These are phyloP conservation scores for Roridomyces roridus DNA, from an alignment of 768 basidiomycete genomes.

Conservation along the genomic window DNA sequence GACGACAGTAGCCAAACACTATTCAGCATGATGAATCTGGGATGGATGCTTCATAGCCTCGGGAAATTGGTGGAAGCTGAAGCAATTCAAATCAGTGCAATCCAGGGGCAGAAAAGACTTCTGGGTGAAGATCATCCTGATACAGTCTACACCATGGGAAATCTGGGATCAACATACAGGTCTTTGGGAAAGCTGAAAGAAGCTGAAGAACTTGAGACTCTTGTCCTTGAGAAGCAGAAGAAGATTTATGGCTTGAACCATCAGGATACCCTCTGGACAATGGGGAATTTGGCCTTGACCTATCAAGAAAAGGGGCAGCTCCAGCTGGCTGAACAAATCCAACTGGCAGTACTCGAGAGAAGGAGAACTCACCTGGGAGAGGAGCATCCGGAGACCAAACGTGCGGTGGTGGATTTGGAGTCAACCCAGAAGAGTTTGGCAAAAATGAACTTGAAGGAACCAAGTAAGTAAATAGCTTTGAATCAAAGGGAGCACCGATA, in stretches of 20 bases:
- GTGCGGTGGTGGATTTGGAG: background rate
- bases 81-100: background rate
- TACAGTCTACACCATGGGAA: conserved; percentile 2
- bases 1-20: no score
- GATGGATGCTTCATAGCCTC: no score
- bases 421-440: no score
- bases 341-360: background rate
- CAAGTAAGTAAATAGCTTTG: no score
- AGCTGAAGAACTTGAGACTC: conserved; percentile 5
- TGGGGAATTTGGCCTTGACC: conserved; percentile 1
- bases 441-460: no score
- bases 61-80: no score
- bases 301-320: background rate
- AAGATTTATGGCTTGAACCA: conserved; percentile 4
- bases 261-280: conserved; percentile 18
- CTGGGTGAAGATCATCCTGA: background rate
- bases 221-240: background rate
- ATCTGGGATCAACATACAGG: conserved; percentile 6
- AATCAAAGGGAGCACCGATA: no score
- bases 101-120: background rate
- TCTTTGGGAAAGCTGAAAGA: background rate
- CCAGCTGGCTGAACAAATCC: background rate
- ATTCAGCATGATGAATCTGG: no score
- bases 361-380: background rate
- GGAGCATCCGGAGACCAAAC: conserved; percentile 11